These are phyloP conservation scores for Sugiyamaella sp. DNA, from an alignment of 1,139 yeast genomes.

Conservation along the genomic window DNA sequence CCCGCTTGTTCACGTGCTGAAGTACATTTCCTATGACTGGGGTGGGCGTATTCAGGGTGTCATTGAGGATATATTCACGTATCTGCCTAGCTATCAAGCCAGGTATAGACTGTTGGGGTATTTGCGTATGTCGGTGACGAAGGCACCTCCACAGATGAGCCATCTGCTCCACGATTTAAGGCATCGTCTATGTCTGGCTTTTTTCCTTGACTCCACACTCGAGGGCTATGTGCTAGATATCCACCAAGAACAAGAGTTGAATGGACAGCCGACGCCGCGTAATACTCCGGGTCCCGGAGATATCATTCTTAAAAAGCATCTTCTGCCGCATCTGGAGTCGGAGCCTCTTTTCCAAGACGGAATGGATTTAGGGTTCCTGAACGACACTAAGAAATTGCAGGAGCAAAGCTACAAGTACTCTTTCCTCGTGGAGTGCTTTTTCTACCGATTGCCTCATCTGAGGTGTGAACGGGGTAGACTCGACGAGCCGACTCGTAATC, in stretches of 20 bases:
- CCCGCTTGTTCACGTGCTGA: slow-evolving; percentile 7
- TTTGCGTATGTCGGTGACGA: slow-evolving; percentile 6
- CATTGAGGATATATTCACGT: slow-evolving; percentile 5
- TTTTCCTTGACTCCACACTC: slow-evolving; percentile 8
- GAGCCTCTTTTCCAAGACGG: slow-evolving; percentile 7
- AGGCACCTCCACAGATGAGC: not conserved
- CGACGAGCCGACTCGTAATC: not conserved
- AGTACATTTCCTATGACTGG: not conserved
- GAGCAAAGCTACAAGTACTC: slow-evolving; percentile 6
- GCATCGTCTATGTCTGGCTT: slow-evolving; percentile 12
- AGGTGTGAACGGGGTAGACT: slow-evolving; percentile 7
- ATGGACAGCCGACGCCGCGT: not conserved
- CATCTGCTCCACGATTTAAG: slow-evolving; percentile 5
- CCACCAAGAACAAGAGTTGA: not conserved
- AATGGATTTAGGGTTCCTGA: not conserved
- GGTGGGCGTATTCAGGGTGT: not conserved
- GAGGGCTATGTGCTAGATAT: not conserved
- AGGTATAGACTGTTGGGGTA: slow-evolving; percentile 12
- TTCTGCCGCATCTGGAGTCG: slow-evolving; percentile 9
- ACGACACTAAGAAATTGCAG: not conserved
- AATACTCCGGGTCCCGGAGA: not conserved
- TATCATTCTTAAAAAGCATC: not conserved
- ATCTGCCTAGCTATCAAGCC: slow-evolving; percentile 3
- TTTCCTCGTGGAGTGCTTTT: slow-evolving; percentile 10
- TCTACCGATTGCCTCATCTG: slow-evolving; percentile 10